Evolutionary conservation across 163 green algal genomes (phyloP), one percentile per base, ranked within the genome.

Genomic region (Scenedesmus sp.): DNA sequence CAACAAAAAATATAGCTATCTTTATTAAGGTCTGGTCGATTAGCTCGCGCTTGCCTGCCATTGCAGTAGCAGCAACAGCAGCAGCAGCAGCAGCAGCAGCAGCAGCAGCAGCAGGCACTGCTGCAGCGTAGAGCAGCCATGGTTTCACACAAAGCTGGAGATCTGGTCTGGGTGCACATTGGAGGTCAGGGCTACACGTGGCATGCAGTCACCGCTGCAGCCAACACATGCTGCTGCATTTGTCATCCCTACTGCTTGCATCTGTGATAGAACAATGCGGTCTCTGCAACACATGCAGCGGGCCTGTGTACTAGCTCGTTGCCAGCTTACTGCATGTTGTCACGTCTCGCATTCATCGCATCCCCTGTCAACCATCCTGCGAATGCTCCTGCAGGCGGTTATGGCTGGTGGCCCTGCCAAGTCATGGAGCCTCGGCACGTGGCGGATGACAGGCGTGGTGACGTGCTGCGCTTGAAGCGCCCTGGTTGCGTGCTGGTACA

Each of bases 381-480:
- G 68, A 68, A 35, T 24, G 43, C 43, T 40, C 10, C 20, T 51
- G 40, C 79, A 86, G 81, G 81, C 40, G 83, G 83, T 30, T 83
- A 90, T 46, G 85, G 85, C 40, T 90, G 85, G 85, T 90, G 85
- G 85, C 85, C 85, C 22, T 83, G 85, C 35, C 85, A 90, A 30
- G 85, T 90, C 24, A 90, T 90, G 85, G 85, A 90, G 68, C 85
- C 85, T 7, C 53, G 18, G 7, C 83, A 88, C 37, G 70, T 73
- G 26, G 56, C 83, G 43, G 83, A 88, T 22, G 56, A 80, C 56
- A 44, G 83, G 42, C 53, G 83, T 4, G 83, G 24, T 20, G 83
- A 79, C 16, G 83, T 88, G 53, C 83, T 88, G 18, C 53, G 83
- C 18, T 26, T 88, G 43, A 68, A 90, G 33, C n/a, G 85, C 12